Conservation (phyloP, 129 eudicot species). For the Logfia minima region DNA sequence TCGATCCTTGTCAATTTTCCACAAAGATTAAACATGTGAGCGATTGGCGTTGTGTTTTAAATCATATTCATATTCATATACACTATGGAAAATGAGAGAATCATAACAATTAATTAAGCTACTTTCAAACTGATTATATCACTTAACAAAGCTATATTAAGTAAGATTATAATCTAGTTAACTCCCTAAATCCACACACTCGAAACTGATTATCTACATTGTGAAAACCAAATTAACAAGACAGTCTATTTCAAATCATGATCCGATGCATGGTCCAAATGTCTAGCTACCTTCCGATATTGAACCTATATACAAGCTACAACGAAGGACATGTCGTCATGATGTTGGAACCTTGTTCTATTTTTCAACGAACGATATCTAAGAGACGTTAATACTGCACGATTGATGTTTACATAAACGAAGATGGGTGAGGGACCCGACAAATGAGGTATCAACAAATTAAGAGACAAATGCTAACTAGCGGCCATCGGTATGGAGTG, state of each 20-base stretch:
- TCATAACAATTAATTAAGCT: no score
- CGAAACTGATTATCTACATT: background rate
- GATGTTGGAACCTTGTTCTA: slow-evolving; percentile 8
- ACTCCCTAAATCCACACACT: background rate
- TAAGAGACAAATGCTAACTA: background rate
- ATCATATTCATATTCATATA: no score
- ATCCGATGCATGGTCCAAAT: background rate
- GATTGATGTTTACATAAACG: background rate
- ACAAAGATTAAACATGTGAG: no score
- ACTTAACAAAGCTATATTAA: no score
- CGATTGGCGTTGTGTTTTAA: no score
- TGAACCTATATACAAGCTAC: background rate
- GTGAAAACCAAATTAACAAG: background rate
- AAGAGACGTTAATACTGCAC: slow-evolving; percentile 1
- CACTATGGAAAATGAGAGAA: no score
- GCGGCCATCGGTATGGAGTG: background rate
- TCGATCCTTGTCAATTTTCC: no score
- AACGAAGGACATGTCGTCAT: background rate
- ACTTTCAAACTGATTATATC: no score
- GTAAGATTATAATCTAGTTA: background rate
- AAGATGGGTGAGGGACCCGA: background rate
- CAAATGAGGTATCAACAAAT: slow-evolving; percentile 13
- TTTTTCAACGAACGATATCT: slow-evolving; percentile 17
- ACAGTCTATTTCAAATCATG: background rate
- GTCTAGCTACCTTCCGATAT: background rate